Evolutionary conservation across 179 eudicot species (phyloP).

Genomic region (Gypsophila paniculata): DNA sequence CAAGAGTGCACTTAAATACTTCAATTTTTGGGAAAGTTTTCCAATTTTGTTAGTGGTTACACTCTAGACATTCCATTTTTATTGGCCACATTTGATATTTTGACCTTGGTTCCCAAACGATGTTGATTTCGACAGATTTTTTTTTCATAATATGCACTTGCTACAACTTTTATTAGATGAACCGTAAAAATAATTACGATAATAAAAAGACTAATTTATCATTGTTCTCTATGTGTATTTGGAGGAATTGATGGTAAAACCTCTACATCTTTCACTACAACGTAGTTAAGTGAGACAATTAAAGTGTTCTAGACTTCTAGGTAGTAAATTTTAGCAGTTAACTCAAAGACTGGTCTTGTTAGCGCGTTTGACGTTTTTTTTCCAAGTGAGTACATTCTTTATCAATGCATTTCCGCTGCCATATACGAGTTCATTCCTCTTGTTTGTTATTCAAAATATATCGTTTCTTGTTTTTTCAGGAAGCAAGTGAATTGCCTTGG

Average conservation of each 20-base stretch:
- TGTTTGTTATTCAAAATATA: not conserved
- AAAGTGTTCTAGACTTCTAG: not conserved
- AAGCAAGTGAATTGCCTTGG: conserved; percentile 91
- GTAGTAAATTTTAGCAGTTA: not conserved
- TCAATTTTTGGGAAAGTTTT: not conserved
- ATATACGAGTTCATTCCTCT: not conserved
- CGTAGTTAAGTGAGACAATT: not conserved
- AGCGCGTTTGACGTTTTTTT: not conserved
- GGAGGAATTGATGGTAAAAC: not conserved
- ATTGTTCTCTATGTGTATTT: not conserved
- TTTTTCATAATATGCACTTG: too few species aligned
- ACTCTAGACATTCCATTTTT: not conserved
- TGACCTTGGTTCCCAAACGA: too few species aligned
- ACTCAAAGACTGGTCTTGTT: not conserved
- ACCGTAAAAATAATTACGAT: not conserved
- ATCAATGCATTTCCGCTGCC: not conserved
- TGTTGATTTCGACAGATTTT: too few species aligned
- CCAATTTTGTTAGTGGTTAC: not conserved
- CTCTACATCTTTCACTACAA: too few species aligned
- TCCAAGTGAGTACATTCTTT: not conserved
- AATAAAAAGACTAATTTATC: not conserved
- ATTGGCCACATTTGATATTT: not conserved
- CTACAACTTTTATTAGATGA: too few species aligned
- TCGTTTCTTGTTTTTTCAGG: conserved; percentile 38
- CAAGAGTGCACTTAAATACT: not conserved